Evolutionary conservation across 192 early-diverging fungal species (phyloP), one percentile per base, ranked within the genome.

Genomic region (Haplosporangium gracile): DNA sequence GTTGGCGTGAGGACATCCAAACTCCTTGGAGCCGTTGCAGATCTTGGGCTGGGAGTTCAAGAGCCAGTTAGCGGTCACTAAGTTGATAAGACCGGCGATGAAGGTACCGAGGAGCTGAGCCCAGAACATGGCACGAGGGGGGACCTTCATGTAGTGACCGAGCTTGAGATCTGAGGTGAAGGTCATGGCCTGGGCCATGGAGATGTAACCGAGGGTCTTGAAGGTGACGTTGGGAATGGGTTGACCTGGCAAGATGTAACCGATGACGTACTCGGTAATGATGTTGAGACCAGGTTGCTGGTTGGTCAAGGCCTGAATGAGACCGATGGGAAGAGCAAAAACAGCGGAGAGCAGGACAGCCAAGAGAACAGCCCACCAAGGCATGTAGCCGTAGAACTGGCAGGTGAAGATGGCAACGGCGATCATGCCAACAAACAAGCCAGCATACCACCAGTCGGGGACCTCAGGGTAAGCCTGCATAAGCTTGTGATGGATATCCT

Each of bases 161-260:
- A 96, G 88, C 79, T 96, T 96, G 40, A 96, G 83, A 83, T 96
- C 95, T 45, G 72, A 34, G 6, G 94, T 78, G 38, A 97, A 92
- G 32, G 89, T 88, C 26, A 97, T 82, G 49, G 93, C 94, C 88
- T 98, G 97, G 22, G 85, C 79, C 91, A 95, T 92, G 13, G 93
- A 88, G 38, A 86, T 85, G 75, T 84, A 87, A 29, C 89, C 87
- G 74, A 89, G 82, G 40, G 88, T 88, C 88, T 94, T 94, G 88
- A 93, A 94, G 55, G 77, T 80, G 82, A 93, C 88, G 49, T 85
- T 88, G 43, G 80, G 77, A 16, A 91, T 79, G 22, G 90, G 88
- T 24, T 76, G 69, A 53, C 93, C 93, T 34, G 93, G 93, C 9
- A 89, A 63, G 4, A 91, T 82, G 76, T 88, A 82, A 94, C 90